These are phyloP conservation scores for Didymellaceae sp. DNA, from an alignment of 2,329 filamentous ascomycete species.

Conservation along the genomic window DNA sequence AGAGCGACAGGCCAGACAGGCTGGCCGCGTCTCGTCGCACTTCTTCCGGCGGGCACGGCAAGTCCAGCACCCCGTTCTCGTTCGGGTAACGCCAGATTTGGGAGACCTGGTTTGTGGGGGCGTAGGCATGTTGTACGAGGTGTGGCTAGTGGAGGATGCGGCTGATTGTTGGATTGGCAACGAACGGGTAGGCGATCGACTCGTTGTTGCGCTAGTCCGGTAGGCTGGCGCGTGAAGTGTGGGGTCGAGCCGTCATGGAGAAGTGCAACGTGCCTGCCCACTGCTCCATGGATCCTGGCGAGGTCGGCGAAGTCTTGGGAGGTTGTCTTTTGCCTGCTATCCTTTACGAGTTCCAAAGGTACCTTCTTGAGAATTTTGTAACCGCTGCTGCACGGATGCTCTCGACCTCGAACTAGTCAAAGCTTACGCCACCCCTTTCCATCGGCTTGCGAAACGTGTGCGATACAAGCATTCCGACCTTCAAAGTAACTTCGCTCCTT, in stretches of 20 bases:
- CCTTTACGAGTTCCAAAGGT: too few species aligned
- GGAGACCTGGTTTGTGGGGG: background rate
- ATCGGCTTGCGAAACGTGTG: background rate
- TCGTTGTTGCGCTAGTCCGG: slow-evolving; percentile 11
- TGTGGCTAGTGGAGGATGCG: slow-evolving; percentile 14
- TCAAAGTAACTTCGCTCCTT: background rate
- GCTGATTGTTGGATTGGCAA: slow-evolving; percentile 4
- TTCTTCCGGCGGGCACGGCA: slow-evolving; percentile 17
- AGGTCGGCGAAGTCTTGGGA: too few species aligned
- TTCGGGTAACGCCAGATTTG: slow-evolving; percentile 6
- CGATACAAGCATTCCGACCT: background rate
- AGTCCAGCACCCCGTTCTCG: slow-evolving; percentile 12
- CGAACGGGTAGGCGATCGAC: slow-evolving; percentile 8
- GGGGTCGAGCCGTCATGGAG: background rate
- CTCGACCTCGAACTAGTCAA: background rate
- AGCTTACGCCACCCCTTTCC: slow-evolving; percentile 1
- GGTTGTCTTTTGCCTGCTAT: too few species aligned
- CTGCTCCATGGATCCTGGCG: too few species aligned
- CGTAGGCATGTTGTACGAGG: slow-evolving; percentile 7
- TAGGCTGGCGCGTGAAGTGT: slow-evolving; percentile 1
- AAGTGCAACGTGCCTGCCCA: background rate
- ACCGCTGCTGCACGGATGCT: background rate
- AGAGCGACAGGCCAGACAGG: slow-evolving; percentile 3
- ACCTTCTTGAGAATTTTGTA: background rate
- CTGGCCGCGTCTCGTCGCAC: slow-evolving; percentile 9